Evolutionary conservation across 1,284 basidiomycete genomes (phyloP).

Genomic region (Anthracocystis walkeri): DNA sequence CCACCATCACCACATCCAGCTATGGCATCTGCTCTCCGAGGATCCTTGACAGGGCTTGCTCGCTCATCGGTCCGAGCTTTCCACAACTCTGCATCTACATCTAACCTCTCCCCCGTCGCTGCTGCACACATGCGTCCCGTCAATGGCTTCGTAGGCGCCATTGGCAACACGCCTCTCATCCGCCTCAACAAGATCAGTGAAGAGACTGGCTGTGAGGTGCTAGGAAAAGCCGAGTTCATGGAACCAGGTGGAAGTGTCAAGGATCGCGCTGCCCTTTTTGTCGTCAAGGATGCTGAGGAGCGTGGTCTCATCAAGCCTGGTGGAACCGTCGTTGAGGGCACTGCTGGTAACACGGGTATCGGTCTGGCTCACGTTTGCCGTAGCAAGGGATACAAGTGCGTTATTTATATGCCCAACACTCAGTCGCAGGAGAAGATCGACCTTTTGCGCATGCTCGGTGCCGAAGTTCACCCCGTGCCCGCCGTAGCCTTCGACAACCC

Average conservation of each 20-base stretch:
- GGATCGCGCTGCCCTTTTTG: constrained; percentile 92
- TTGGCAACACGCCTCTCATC: constrained; percentile 92
- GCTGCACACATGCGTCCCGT: constrained; percentile 63
- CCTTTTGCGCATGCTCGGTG: constrained; percentile 93
- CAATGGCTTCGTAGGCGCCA: constrained; percentile 85
- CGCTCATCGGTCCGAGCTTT: constrained; percentile 37
- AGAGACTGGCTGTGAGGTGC: constrained; percentile 86
- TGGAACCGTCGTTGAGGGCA: constrained; percentile 96
- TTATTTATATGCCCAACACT: constrained; percentile 99
- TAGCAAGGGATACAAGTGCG: constrained; percentile 92
- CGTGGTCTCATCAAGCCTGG: constrained; percentile 82
- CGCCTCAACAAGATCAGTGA: constrained; percentile 78
- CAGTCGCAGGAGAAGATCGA: constrained; percentile 97
- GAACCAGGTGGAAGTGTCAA: constrained; percentile 99
- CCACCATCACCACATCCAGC: neutral
- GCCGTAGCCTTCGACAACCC: constrained; percentile 97
- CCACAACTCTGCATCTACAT: constrained; percentile 30
- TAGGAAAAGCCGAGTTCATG: constrained; percentile 97
- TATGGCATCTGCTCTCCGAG: constrained; percentile 30
- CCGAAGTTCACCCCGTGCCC: constrained; percentile 93
- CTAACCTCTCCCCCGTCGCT: constrained; percentile 50
- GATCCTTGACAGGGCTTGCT: constrained; percentile 26
- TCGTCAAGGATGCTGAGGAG: constrained; percentile 89
- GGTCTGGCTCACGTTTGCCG: constrained; percentile 93
- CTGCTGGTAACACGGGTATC: constrained; percentile 98